Base-by-base conservation (phyloP, 164 flowering plant species). In the Santalum album region DNA sequence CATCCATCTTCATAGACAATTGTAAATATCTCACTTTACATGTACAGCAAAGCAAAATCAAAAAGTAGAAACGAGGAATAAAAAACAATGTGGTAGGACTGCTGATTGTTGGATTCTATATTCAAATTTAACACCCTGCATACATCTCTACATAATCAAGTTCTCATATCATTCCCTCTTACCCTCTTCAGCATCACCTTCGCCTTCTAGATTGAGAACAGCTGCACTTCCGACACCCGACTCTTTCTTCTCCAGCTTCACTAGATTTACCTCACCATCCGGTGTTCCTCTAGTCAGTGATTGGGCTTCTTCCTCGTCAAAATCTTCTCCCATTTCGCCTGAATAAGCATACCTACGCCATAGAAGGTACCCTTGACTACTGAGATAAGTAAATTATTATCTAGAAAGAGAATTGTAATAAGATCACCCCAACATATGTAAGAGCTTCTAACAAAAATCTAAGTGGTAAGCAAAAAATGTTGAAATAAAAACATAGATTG, bases 311-410 rank as follows among this genome's bases (percentile, higher is more conserved):
- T 83, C 95, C 6, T 76, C 84, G 26, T 74, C 80, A 25, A 46
- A 69, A 34, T 83, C 82, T 36, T 78, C 96, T 29, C 74, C 81
- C 20, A 65, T 63, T 59, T 77, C 83, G 23, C 73, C 88, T 3
- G 96, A 76, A 59, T 87, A 87, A 1, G 96, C 92, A 69, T 83
- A 87, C 69, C 96, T 87, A 71, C 16, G 29, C 20, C n/a, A n/a
- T n/a, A n/a, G n/a, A n/a, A n/a, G n/a, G n/a, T n/a, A n/a, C n/a
- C n/a, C n/a, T n/a, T n/a, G 48, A 12, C 10, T 4, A 29, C 5
- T 4, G 6, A 10, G 35, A 10, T 29, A 10, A 29, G 42, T 17
- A 38, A 38, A 12, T 38, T 17, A 38, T 7, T 14, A 38, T 2
- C 9, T 2, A 38, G 15, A 38, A 7, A 4, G 6, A 2, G 9